Evolutionary conservation across 2,329 filamentous ascomycete species (phyloP), one percentile per base, ranked within the genome.

Genomic region (Ophiostoma triangulosporum): DNA sequence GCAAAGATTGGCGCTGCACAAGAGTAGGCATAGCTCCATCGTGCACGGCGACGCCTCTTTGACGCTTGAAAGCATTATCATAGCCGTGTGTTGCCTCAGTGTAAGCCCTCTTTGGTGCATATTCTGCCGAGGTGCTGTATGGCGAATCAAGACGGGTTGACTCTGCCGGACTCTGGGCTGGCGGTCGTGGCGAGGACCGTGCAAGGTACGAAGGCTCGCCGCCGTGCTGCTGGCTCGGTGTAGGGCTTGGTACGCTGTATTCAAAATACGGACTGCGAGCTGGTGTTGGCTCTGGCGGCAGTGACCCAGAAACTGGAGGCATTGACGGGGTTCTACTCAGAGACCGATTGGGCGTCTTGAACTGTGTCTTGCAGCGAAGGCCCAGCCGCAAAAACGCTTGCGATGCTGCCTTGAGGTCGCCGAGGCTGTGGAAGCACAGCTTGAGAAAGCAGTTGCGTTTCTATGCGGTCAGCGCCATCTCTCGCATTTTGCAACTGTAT

Each of bases 381-480:
- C 57, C 55, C 14, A 56, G 50, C 6, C 53, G 40, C 20, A 57
- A 26, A 26, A 60, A 58, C 4, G 50, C 50, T 14, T 60, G 54
- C 0, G 55, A 60, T 9, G 57, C 57, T 2, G 55, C 33, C 26
- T 57, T 58, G 6, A 60, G 53, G 20, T 60, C 58, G 3, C 55
- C 52, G n/a, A 57, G 51, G n/a, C 55, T 55, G n/a, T 53, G 50
- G n/a, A 60, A 60, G 27, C 57, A 60, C 12, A 60, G 45, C 53
- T 54, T 58, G 26, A 60, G 38, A 27, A 55, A 56, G 8, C 52
- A 54, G 8, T 54, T 36, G 11, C n/a, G 36, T 17, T 52, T 53
- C 52, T 55, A n/a, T 27, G 24, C 15, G 11, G 7, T 24, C 20
- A 43, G 11, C 1, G 6, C 20, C n/a, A n/a, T n/a, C n/a, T n/a